Evolutionary conservation across 148 eudicot genomes (phyloP).

Genomic region (Drosera capensis): DNA sequence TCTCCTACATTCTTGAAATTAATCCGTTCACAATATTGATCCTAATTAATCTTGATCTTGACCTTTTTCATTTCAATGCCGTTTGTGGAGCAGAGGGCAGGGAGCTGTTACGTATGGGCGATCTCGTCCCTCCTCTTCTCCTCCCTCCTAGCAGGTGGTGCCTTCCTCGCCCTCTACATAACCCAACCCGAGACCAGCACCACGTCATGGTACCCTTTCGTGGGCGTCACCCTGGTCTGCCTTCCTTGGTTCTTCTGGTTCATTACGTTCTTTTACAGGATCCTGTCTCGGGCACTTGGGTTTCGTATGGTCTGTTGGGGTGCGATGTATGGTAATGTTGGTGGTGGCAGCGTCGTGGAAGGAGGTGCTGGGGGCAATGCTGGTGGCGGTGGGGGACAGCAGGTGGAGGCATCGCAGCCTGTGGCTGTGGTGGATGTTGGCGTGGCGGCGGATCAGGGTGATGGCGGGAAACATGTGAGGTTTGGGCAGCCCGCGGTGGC

Average conservation of each 20-base stretch:
- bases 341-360: neutral
- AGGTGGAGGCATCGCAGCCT: neutral
- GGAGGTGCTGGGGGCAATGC: neutral
- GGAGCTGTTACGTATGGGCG: slow-evolving; percentile 26
- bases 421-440: slow-evolving; percentile 4
- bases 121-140: slow-evolving; percentile 19
- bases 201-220: slow-evolving; percentile 11
- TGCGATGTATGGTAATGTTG: neutral
- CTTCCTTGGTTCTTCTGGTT: slow-evolving; percentile 39
- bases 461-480: no score
- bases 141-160: slow-evolving; percentile 22
- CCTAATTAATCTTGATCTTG: neutral
- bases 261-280: slow-evolving; percentile 14
- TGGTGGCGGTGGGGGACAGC: neutral
- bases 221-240: slow-evolving; percentile 19
- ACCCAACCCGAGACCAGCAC: slow-evolving; percentile 10
- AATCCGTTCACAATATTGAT: neutral
- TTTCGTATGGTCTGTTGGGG: slow-evolving; percentile 36
- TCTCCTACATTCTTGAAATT: neutral
- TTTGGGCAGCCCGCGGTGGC: no score
- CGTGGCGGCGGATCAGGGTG: slow-evolving; percentile 5
- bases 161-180: slow-evolving; percentile 24
- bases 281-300: slow-evolving; percentile 21
- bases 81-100: slow-evolving; percentile 19
- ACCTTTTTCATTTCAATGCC: neutral